Percentiles rank a stretch among this genome's conserved stretches.
Evolutionary conservation across 352 stramenopile species (phyloP).

Genomic region (Pythium sp.): DNA sequence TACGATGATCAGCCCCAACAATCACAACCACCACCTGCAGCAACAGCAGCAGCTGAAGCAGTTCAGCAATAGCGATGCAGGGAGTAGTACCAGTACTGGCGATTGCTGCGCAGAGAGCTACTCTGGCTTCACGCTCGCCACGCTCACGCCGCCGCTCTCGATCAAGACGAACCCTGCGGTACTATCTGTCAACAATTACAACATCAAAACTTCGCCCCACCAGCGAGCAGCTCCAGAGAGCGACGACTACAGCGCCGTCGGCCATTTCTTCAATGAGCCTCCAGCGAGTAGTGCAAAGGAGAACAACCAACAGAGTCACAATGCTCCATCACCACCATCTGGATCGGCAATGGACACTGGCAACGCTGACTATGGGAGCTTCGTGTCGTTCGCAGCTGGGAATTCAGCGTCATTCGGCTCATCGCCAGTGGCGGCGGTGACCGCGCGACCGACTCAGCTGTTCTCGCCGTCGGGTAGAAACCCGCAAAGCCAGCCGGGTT

Average conservation of each 20-base stretch:
- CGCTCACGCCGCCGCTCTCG: constrained; percentile 25
- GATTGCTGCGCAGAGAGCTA: constrained; percentile 34
- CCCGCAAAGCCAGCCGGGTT: not conserved
- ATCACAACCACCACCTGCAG: not conserved
- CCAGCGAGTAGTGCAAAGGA: not conserved
- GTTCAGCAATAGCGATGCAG: not conserved
- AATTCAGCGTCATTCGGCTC: no score
- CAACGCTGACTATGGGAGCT: constrained; percentile 9
- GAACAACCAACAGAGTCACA: constrained; percentile 10
- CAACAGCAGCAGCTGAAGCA: constrained; percentile 1
- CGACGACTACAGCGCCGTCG: constrained; percentile 9
- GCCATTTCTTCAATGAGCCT: constrained; percentile 7
- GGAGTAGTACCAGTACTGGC: not conserved
- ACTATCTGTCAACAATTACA: not conserved
- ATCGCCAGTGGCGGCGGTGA: not conserved
- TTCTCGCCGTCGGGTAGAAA: constrained; percentile 3
- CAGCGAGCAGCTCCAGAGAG: not conserved
- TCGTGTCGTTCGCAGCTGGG: not conserved
- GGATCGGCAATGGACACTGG: not conserved
- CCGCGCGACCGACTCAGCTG: not conserved
- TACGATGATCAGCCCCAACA: not conserved
- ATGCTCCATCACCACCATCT: not conserved
- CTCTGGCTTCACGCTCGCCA: constrained; percentile 40
- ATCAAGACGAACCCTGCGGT: constrained; percentile 13
- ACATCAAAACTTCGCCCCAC: not conserved